phyloP scores from a whole-genome alignment of 345 rosid genomes.

The Bruguiera parviflora region DNA sequence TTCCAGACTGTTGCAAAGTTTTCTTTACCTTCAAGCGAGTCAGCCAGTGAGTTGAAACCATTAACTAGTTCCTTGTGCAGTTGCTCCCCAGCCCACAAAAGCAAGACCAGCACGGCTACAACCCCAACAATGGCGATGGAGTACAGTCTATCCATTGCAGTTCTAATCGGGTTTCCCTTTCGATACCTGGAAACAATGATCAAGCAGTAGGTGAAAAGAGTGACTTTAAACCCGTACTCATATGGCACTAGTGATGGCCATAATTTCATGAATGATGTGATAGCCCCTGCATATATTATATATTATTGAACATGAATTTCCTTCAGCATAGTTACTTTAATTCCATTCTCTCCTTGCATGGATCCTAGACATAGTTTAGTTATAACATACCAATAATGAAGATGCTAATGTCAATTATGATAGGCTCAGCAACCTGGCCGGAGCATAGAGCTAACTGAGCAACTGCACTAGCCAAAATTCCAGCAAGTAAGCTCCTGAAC shows the following conservation, averaged over 20 bases:
- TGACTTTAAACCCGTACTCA: slow-evolving; percentile 62
- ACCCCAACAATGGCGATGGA: slow-evolving; percentile 62
- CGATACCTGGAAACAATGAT: slow-evolving; percentile 59
- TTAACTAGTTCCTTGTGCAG: slow-evolving; percentile 51
- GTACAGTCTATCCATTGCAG: slow-evolving; percentile 60
- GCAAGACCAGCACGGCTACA: slow-evolving; percentile 58
- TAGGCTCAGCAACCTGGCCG: slow-evolving; percentile 50
- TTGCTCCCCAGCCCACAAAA: slow-evolving; percentile 64
- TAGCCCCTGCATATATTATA: slow-evolving; percentile 35
- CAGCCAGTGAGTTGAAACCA: slow-evolving; percentile 48
- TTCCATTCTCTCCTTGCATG: background rate
- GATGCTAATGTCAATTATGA: slow-evolving; percentile 55
- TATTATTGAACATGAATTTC: background rate
- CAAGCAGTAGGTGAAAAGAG: slow-evolving; percentile 61
- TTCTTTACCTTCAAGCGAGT: slow-evolving; percentile 56
- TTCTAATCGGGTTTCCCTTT: slow-evolving; percentile 56
- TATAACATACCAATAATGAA: slow-evolving; percentile 47
- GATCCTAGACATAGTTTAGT: background rate
- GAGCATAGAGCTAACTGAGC: slow-evolving; percentile 40
- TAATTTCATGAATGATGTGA: slow-evolving; percentile 58
- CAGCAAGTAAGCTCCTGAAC: slow-evolving; percentile 61
- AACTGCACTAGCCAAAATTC: slow-evolving; percentile 45
- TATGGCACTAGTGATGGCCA: slow-evolving; percentile 66
- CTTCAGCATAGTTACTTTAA: background rate
- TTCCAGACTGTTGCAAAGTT: background rate